Evolutionary conservation across 768 basidiomycete species (phyloP).

Genomic region (Paxillus rubicundulus): DNA sequence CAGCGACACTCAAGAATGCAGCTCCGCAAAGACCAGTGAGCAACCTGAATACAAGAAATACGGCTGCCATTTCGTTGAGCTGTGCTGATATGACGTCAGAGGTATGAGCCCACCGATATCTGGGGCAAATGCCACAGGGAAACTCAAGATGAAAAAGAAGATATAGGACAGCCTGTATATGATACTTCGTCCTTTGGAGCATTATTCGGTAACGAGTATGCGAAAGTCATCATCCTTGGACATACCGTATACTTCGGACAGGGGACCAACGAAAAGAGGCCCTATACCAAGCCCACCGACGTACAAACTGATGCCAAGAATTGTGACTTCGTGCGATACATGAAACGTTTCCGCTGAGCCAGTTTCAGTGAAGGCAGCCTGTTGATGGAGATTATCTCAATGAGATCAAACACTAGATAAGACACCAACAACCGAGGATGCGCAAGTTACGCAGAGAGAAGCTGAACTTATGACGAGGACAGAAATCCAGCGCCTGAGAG

Average conservation of each 20-base stretch:
- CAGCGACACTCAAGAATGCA: slow-evolving; percentile 61
- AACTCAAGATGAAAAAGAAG: slow-evolving; percentile 60
- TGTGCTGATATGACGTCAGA: neutral
- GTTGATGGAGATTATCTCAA: neutral
- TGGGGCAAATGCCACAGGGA: slow-evolving; percentile 72
- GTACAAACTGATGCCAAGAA: slow-evolving; percentile 47
- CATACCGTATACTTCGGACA: slow-evolving; percentile 38
- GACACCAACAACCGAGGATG: slow-evolving; percentile 52
- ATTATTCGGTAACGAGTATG: neutral
- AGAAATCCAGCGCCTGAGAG: slow-evolving; percentile 45
- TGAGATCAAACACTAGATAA: neutral
- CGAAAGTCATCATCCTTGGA: neutral
- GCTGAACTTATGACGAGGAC: slow-evolving; percentile 47
- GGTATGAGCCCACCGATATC: slow-evolving; percentile 44
- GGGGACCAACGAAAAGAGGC: slow-evolving; percentile 39
- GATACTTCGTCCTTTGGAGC: slow-evolving; percentile 51
- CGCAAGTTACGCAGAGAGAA: slow-evolving; percentile 51
- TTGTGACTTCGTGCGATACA: slow-evolving; percentile 51
- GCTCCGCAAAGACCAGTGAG: slow-evolving; percentile 53
- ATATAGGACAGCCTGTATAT: slow-evolving; percentile 63
- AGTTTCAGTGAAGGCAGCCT: slow-evolving; percentile 64
- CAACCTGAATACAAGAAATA: slow-evolving; percentile 62
- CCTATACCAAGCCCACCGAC: slow-evolving; percentile 37
- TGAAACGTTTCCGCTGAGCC: slow-evolving; percentile 53
- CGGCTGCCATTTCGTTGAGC: slow-evolving; percentile 33